Percentiles rank a stretch among this genome's conserved stretches.
Conservation (phyloP, 208 protist genomes). For the Leishmania arabica region DNA sequence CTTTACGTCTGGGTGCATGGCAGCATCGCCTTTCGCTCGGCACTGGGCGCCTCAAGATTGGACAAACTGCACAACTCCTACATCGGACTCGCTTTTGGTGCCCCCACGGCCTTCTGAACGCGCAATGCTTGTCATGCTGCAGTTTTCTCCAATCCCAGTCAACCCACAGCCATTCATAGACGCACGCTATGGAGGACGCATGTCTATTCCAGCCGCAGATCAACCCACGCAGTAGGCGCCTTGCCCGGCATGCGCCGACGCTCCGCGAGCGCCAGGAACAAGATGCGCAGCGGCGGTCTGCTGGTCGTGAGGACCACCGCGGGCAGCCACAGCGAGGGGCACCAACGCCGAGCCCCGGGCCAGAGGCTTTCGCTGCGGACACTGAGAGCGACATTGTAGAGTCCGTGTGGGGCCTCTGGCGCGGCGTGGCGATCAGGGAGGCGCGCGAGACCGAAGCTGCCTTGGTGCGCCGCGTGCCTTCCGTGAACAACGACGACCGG, state of each 20-base stretch:
- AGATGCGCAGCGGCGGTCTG: conserved; percentile 8
- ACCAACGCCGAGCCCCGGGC: background rate
- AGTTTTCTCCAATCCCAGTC: background rate
- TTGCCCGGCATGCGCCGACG: conserved; percentile 30
- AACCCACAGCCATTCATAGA: background rate
- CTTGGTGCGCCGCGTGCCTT: background rate
- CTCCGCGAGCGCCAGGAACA: conserved; percentile 33
- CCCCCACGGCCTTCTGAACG: background rate
- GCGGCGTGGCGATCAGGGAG: conserved; percentile 9
- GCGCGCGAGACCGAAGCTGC: conserved; percentile 9
- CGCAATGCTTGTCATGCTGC: background rate
- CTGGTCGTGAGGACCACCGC: background rate
- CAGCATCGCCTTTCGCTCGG: background rate
- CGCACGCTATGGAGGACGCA: conserved; percentile 8
- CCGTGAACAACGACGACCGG: background rate
- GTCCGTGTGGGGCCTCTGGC: conserved; percentile 29
- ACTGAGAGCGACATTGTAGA: conserved; percentile 3
- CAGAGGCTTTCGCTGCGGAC: background rate
- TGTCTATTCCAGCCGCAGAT: conserved; percentile 31
- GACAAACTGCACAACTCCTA: background rate
- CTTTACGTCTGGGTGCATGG: background rate
- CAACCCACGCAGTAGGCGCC: conserved; percentile 29
- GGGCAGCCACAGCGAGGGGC: background rate
- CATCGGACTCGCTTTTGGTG: background rate
- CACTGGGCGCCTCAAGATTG: no score